Evolutionary conservation across 2,329 filamentous ascomycete species (phyloP).

Genomic region (Aspergillus bombycis): DNA sequence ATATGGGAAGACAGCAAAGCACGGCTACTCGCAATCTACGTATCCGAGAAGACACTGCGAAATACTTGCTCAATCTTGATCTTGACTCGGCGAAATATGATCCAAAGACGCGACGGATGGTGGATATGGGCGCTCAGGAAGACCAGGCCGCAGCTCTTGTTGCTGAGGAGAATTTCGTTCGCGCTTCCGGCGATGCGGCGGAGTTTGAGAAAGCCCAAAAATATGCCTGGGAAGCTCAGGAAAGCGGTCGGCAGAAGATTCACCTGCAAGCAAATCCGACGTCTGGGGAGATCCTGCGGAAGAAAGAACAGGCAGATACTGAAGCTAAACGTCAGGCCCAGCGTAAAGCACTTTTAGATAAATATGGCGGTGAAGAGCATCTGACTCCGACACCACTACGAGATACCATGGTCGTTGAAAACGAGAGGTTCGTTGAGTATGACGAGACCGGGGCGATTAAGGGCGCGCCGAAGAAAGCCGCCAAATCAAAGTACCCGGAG

Average conservation of each 20-base stretch:
- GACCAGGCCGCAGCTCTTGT: constrained; percentile 82
- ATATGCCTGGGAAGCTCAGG: constrained; percentile 95
- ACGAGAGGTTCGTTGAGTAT: constrained; percentile 89
- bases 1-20: constrained; percentile 92
- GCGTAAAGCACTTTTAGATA: constrained; percentile 73
- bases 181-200: constrained; percentile 83
- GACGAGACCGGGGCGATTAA: constrained; percentile 89
- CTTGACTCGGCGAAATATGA: constrained; percentile 97
- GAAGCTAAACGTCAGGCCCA: constrained; percentile 69
- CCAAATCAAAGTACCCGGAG: constrained; percentile 89
- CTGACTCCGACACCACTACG: constrained; percentile 65
- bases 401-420: constrained; percentile 72
- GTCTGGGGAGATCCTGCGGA: constrained; percentile 80
- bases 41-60: constrained; percentile 94
- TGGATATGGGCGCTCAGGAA: constrained; percentile 77
- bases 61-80: constrained; percentile 93
- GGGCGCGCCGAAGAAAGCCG: constrained; percentile 73
- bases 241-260: constrained; percentile 75
- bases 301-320: constrained; percentile 75
- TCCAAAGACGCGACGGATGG: constrained; percentile 90
- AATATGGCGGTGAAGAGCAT: constrained; percentile 75
- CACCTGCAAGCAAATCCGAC: constrained; percentile 97
- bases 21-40: constrained; percentile 89
- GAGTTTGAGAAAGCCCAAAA: constrained; percentile 88
- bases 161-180: constrained; percentile 90